A percentile compares a stretch with the other conserved stretches of the same genome.
These are phyloP conservation scores for Trametes cubensis DNA, from an alignment of 768 basidiomycete species.

Conservation along the genomic window DNA sequence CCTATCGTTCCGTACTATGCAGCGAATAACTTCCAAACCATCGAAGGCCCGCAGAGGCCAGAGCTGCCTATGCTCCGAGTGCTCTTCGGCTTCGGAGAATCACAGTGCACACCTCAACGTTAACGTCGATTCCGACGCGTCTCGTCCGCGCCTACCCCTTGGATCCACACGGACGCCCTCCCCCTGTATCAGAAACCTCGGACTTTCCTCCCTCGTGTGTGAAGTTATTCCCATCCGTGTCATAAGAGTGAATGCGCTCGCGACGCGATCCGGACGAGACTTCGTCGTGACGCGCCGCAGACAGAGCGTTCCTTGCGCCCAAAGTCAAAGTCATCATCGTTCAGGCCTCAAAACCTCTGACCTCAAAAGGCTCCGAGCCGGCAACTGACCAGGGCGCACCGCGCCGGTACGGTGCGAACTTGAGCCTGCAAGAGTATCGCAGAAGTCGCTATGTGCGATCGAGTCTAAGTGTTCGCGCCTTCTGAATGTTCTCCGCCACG, in stretches of 20 bases:
- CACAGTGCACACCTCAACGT: not conserved
- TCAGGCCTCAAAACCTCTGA: too few species aligned
- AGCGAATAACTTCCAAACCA: too few species aligned
- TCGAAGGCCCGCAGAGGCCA: not conserved
- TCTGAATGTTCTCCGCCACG: conserved; percentile 10
- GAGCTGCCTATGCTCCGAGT: not conserved
- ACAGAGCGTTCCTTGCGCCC: not conserved
- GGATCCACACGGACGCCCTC: not conserved
- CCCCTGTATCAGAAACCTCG: conserved; percentile 16
- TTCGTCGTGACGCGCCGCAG: conserved; percentile 1
- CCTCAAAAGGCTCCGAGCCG: not conserved
- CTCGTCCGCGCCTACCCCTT: not conserved
- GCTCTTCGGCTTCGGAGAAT: not conserved
- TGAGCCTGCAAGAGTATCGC: not conserved
- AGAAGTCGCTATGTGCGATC: conserved; percentile 8
- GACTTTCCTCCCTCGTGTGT: conserved; percentile 12
- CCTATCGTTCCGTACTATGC: too few species aligned
- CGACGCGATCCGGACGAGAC: not conserved
- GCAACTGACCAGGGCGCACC: not conserved
- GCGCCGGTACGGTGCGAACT: not conserved
- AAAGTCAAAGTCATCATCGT: too few species aligned
- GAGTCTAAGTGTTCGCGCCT: conserved; percentile 5
- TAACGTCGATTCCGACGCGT: not conserved
- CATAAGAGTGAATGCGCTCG: not conserved
- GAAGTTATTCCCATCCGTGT: conserved; percentile 10